Evolutionary conservation across 208 protist genomes (phyloP).

Genomic region (Wallacemonas sp.): DNA sequence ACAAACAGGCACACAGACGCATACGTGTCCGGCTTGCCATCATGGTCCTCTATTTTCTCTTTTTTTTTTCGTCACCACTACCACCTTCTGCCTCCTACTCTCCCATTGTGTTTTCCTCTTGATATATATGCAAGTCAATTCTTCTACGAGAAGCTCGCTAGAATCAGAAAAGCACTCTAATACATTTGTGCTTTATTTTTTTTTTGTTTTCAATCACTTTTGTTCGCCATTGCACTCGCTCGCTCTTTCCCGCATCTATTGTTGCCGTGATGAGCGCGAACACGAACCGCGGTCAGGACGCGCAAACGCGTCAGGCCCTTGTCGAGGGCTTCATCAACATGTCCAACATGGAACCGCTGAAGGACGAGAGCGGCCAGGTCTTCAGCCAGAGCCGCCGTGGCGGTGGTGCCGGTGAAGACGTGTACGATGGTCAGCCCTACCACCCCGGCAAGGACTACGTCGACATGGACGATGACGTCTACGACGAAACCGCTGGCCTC

Average conservation of each 20-base stretch:
- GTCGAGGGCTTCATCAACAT: constrained; percentile 48
- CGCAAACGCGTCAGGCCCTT: constrained; percentile 32
- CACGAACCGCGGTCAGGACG: constrained; percentile 1
- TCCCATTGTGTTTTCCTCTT: neutral
- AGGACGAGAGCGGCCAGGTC: constrained; percentile 25
- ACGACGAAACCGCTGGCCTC: constrained; percentile 5
- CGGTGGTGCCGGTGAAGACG: neutral
- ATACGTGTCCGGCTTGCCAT: too few species aligned
- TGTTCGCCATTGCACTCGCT: neutral
- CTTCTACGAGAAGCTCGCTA: too few species aligned
- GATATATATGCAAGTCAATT: neutral
- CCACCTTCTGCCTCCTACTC: neutral
- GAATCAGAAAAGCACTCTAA: too few species aligned
- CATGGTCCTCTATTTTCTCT: too few species aligned
- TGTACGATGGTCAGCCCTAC: constrained; percentile 15
- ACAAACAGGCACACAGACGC: too few species aligned
- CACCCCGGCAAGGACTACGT: constrained; percentile 31
- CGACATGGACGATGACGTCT: constrained; percentile 35
- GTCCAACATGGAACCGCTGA: constrained; percentile 28
- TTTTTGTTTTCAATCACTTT: neutral
- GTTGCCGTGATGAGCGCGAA: constrained; percentile 4
- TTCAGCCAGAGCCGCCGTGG: constrained; percentile 10
- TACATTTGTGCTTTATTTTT: too few species aligned
- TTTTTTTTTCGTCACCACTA: neutral
- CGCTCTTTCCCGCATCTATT: neutral